These are phyloP conservation scores for Limonomyces culmigenus DNA, from an alignment of 1,284 basidiomycete species.

Conservation along the genomic window DNA sequence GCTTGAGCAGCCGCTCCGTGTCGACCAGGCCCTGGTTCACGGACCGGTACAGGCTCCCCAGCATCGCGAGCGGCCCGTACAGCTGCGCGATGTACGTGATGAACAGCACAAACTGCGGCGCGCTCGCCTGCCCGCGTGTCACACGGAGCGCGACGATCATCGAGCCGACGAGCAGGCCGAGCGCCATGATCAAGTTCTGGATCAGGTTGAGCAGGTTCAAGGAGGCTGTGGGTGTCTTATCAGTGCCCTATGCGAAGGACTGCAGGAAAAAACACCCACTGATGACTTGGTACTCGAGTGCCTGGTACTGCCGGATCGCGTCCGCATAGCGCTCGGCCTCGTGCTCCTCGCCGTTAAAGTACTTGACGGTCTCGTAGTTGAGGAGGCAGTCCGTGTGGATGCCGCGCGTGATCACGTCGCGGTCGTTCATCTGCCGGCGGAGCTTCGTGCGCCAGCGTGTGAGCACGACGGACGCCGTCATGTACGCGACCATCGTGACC, in stretches of 20 bases:
- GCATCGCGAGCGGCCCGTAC: slow-evolving; percentile 56
- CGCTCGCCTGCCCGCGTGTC: slow-evolving; percentile 25
- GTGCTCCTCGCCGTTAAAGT: slow-evolving; percentile 70
- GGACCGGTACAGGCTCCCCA: slow-evolving; percentile 58
- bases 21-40: slow-evolving; percentile 66
- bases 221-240: slow-evolving; percentile 28
- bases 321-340: slow-evolving; percentile 60
- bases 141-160: slow-evolving; percentile 59
- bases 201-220: slow-evolving; percentile 58
- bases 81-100: slow-evolving; percentile 69
- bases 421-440: slow-evolving; percentile 62
- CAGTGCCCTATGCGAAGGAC: not conserved
- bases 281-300: slow-evolving; percentile 59
- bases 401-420: slow-evolving; percentile 52
- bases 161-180: slow-evolving; percentile 63
- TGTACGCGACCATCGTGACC: slow-evolving; percentile 61
- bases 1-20: slow-evolving; percentile 58
- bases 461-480: slow-evolving; percentile 45
- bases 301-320: slow-evolving; percentile 65
- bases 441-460: slow-evolving; percentile 59
- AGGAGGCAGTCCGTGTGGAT: slow-evolving; percentile 70
- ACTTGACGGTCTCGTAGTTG: slow-evolving; percentile 77
- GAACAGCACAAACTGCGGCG: slow-evolving; percentile 61
- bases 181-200: slow-evolving; percentile 69
- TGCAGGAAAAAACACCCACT: slow-evolving; percentile 20